These are phyloP conservation scores for Aspergillus sp. DNA, from an alignment of 2,329 filamentous ascomycete species.

Conservation along the genomic window DNA sequence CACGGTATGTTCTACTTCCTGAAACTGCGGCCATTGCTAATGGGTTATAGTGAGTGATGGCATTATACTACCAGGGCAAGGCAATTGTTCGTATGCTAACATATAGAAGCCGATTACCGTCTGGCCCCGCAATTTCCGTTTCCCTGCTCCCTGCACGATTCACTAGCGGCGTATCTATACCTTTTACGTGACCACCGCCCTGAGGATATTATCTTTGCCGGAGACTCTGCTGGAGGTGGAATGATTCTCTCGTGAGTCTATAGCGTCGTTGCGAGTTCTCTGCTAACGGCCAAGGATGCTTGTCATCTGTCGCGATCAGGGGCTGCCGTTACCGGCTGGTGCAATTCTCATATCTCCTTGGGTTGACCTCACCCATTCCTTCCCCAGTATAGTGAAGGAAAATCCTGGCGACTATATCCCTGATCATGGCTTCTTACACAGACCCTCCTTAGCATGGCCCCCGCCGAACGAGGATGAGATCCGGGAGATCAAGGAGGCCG, in stretches of 20 bases:
- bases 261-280: neutral
- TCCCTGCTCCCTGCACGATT: conserved; percentile 88
- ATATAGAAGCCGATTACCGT: conserved; percentile 65
- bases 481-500: conserved; percentile 45
- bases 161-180: conserved; percentile 81
- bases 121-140: conserved; percentile 94
- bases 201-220: conserved; percentile 79
- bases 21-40: conserved; percentile 17
- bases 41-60: conserved; percentile 22
- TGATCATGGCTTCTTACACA: conserved; percentile 81
- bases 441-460: conserved; percentile 87
- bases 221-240: conserved; percentile 90
- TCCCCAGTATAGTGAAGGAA: conserved; percentile 78
- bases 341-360: conserved; percentile 90
- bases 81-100: neutral
- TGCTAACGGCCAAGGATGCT: conserved; percentile 55
- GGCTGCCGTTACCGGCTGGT: conserved; percentile 81
- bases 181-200: conserved; percentile 75
- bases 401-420: conserved; percentile 85
- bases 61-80: neutral
- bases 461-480: conserved; percentile 80
- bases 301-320: conserved; percentile 77
- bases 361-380: conserved; percentile 94
- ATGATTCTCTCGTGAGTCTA: conserved; percentile 67
- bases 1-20: conserved; percentile 49